Base-by-base conservation (phyloP, 148 eudicot genomes). In the Heliosperma pusillum region DNA sequence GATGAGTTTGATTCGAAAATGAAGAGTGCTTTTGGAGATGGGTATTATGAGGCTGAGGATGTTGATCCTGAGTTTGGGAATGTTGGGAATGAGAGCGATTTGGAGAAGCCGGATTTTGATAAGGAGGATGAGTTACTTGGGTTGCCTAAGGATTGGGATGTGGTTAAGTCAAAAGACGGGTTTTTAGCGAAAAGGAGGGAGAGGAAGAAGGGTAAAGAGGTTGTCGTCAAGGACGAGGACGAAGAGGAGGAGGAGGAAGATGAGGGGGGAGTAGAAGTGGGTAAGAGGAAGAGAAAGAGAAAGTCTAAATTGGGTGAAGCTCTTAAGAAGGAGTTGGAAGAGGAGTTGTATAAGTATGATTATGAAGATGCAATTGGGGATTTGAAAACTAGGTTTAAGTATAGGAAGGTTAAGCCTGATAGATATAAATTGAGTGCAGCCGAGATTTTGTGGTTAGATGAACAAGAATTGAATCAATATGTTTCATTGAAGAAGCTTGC, bases 91-190 rank as follows among this genome's bases (percentile, higher is more conserved):
- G 97, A 42, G 44, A 76, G 74, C 75, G 91, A 82, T 22, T 50
- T 82, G 44, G 89, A 88, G 78, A 95, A 95, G 73, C 99, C 99
- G 0, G 88, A 95, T 85, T 94, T 94, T 73, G 89, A 83, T 30
- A 87, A 89, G 71, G 98, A 94, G 77, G 96, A 94, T 75, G 89
- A 92, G 79, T 86, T 92, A 76, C 96, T 92, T 68, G 99, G 99
- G 11, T 89, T 95, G 70, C 84, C 84, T 8, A 83, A 92, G 80
- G 88, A 89, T 70, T 94, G 96, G 96, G 93, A 88, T 80, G 83
- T 80, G 76, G 69, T 76, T 47, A 83, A 81, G 66, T 69, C 92
- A 12, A 79, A 78, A n/a, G 92, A 86, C 25, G 91, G 93, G 67
- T 90, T 91, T 74, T 30, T 45, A 61, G 86, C 90, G 58, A 83